phyloP scores from a whole-genome alignment of 257 asterid genomes.

The Nicotiana noctiflora region DNA sequence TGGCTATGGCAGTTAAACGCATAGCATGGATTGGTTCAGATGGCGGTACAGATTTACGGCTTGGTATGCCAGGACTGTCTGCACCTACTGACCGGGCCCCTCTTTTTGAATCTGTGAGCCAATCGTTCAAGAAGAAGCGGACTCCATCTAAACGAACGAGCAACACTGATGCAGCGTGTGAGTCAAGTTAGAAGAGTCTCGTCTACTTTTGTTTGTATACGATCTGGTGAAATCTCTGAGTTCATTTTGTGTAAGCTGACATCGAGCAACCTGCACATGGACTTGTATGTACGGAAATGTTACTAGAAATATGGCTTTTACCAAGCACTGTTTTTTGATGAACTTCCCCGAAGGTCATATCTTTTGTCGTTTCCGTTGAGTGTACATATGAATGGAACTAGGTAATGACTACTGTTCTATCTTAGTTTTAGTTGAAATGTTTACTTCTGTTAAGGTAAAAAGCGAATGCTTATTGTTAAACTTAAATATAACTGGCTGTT shows the following conservation, averaged over 20 bases:
- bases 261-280: background rate
- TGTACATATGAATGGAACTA: background rate
- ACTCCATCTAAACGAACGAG: conserved; percentile 20
- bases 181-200: conserved; percentile 25
- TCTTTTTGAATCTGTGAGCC: conserved; percentile 21
- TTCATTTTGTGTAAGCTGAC: background rate
- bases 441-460: background rate
- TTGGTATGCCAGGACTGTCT: conserved; percentile 29
- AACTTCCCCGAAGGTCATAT: background rate
- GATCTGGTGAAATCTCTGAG: background rate
- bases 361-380: background rate
- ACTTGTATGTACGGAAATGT: background rate
- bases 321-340: background rate
- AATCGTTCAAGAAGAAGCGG: conserved; percentile 30
- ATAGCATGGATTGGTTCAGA: conserved; percentile 41
- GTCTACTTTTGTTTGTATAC: conserved; percentile 10
- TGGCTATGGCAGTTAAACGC: conserved; percentile 23
- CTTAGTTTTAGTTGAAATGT: background rate
- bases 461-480: background rate
- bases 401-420: background rate
- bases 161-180: conserved; percentile 12
- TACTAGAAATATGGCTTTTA: background rate
- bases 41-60: conserved; percentile 47
- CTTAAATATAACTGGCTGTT: background rate
- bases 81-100: conserved; percentile 10